Conservation (phyloP, 345 rosid genomes). For the Lumnitzera littorea region DNA sequence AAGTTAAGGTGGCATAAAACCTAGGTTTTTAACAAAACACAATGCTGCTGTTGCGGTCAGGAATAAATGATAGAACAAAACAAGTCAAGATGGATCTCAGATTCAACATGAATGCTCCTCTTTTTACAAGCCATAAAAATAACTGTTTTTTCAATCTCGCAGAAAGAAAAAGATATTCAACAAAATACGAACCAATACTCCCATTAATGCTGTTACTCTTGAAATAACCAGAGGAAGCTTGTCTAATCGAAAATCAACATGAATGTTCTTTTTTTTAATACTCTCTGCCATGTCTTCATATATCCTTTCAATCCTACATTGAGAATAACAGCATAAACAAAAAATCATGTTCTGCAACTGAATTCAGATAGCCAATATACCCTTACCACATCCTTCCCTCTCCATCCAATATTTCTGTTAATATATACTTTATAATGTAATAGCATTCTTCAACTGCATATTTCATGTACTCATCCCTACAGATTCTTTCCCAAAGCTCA, state of each 20-base stretch:
- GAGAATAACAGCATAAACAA: constrained; percentile 1
- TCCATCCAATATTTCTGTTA: constrained; percentile 65
- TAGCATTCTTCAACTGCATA: constrained; percentile 93
- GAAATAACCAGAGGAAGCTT: constrained; percentile 77
- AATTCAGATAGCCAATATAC: not conserved
- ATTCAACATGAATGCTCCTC: no score
- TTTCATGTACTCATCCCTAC: constrained; percentile 85
- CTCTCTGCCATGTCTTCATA: constrained; percentile 61
- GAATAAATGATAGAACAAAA: no score
- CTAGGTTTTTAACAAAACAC: no score
- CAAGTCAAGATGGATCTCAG: no score
- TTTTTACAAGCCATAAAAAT: not conserved
- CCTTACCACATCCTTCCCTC: constrained; percentile 93
- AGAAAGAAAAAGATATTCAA: not conserved
- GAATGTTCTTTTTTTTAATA: constrained; percentile 38
- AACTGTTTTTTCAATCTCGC: not conserved
- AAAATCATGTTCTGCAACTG: not conserved
- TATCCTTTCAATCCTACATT: constrained; percentile 73
- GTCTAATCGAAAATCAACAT: constrained; percentile 51
- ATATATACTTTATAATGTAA: constrained; percentile 47
- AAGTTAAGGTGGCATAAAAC: no score
- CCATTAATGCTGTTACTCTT: constrained; percentile 70
- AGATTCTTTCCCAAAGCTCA: constrained; percentile 86
- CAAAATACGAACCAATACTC: constrained; percentile 60
- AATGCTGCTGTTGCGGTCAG: no score